Evolutionary conservation across 2,329 filamentous ascomycete genomes (phyloP), one percentile per base, ranked within the genome.

Genomic region (Claviceps paspali): DNA sequence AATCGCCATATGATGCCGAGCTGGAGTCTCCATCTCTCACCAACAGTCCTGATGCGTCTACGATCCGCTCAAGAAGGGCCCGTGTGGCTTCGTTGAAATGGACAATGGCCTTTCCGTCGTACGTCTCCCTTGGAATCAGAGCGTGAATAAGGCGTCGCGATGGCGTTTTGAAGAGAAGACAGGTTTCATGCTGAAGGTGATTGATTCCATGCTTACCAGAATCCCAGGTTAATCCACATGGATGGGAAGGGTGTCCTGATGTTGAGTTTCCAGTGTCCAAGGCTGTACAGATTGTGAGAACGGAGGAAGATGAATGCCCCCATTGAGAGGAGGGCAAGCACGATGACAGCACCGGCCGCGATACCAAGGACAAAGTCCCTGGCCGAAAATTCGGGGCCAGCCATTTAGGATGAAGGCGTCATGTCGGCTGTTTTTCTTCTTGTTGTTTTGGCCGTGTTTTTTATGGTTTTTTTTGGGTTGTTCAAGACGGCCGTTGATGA

Each of bases 141-240:
- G 26, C 11, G 18, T n/a, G 14, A 15, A 23, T 17, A 26, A 11
- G 24, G n/a, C n/a, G n/a, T n/a, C n/a, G n/a, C n/a, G n/a, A n/a
- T n/a, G n/a, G n/a, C n/a, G n/a, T n/a, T n/a, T n/a, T n/a, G 23
- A 22, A 22, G 5, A 22, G 6, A 32, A 21, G 2, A 9, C 14
- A 21, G 23, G 17, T 9, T 12, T 6, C 10, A 12, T 30, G 19
- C 5, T 14, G 18, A 3, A 7, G 7, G 29, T 15, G 27, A 19
- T 9, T 10, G 12, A 6, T 17, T n/a, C 11, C 17, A 8, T 28
- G 57, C 65, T 49, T 63, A 65, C 72, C 71, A 76, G 41, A 69
- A 75, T 0, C 71, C 72, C 54, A 76, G 64, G 39, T 75, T 76
- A 69, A 76, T 76, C 70, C 72, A 76, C 69, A 74, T 70, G n/a